Evolutionary conservation across 2,329 filamentous ascomycete genomes (phyloP).

Genomic region (Aspergillus terreus): DNA sequence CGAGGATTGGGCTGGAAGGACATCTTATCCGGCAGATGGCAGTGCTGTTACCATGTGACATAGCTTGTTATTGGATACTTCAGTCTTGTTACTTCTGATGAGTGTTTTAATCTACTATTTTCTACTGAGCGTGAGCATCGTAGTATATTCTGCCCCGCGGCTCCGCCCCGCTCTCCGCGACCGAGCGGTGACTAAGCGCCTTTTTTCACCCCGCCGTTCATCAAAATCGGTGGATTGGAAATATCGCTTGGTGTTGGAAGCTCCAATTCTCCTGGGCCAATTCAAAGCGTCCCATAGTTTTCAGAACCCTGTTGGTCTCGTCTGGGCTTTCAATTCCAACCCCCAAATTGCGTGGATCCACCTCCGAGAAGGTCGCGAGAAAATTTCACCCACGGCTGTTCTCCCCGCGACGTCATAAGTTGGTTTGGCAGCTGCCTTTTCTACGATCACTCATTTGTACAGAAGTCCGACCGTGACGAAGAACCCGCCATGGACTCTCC

Average conservation of each 20-base stretch:
- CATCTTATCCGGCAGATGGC: not conserved
- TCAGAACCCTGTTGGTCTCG: not conserved
- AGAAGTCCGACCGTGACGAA: not conserved
- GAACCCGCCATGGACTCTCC: conserved; percentile 24
- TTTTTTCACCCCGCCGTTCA: conserved; percentile 1
- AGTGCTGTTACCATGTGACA: not conserved
- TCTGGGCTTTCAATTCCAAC: too few relatives aligned
- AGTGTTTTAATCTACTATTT: not conserved
- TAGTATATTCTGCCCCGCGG: not conserved
- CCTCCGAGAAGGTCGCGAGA: not conserved
- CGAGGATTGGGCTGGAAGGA: not conserved
- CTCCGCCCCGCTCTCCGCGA: not conserved
- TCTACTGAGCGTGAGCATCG: not conserved
- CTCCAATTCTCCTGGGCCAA: not conserved
- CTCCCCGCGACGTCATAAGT: not conserved
- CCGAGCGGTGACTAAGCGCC: conserved; percentile 1
- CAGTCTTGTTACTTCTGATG: not conserved
- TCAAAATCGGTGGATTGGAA: not conserved
- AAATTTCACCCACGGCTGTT: not conserved
- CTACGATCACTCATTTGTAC: not conserved
- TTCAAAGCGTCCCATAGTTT: not conserved
- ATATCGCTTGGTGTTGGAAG: not conserved
- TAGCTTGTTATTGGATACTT: not conserved
- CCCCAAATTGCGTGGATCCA: too few relatives aligned
- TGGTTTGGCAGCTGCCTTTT: not conserved